Evolutionary conservation across 495 filamentous ascomycete genomes (phyloP), one percentile per base, ranked within the genome.

Genomic region (Talaromyces ruber): DNA sequence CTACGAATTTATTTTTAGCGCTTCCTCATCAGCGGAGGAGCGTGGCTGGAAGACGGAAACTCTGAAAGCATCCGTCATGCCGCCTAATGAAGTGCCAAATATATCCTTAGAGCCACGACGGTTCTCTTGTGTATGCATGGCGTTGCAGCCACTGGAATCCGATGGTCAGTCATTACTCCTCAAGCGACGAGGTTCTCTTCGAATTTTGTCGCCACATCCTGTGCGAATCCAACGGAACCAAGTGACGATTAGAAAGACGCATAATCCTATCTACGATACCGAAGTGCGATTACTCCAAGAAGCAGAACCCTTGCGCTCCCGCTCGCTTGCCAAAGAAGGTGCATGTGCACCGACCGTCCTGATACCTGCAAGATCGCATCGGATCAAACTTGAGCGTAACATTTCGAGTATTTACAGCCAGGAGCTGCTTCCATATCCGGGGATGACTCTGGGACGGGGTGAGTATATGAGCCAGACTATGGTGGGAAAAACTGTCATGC

Each of bases 231-330:
- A 76, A 81, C 52, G 85, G 72, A 74, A 69, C 18, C 87, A 93
- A 65, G 87, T 97, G 45, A 89, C 96, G 39, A 92, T 98, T 68
- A 92, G 89, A 67, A 96, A 95, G 66, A 97, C 94, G 2, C 86
- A 88, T 68, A 85, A 83, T 21, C 80, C 85, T 25, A 86, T 88
- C 62, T 83, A 85, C 55, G 72, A 64, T 2, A 70, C 74, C 6
- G 78, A 78, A 22, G 52, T 65, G 16, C 61, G 54, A 34, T 32
- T 30, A 5, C 30, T 57, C 8, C 51, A 63, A 4, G 32, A 58
- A 3, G 66, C 74, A 4, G 74, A 78, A 58, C 68, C 74, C 14
- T 72, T 74, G 55, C 68, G 75, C 21, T 59, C 61, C 8, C 61
- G 37, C 14, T 63, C 61, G 14, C n/a, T 58, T 47, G 39, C 68